A percentile compares a stretch with the other conserved stretches of the same genome.
Conservation (phyloP, 2,329 filamentous ascomycete species). For the Emydomyces testavorans region DNA sequence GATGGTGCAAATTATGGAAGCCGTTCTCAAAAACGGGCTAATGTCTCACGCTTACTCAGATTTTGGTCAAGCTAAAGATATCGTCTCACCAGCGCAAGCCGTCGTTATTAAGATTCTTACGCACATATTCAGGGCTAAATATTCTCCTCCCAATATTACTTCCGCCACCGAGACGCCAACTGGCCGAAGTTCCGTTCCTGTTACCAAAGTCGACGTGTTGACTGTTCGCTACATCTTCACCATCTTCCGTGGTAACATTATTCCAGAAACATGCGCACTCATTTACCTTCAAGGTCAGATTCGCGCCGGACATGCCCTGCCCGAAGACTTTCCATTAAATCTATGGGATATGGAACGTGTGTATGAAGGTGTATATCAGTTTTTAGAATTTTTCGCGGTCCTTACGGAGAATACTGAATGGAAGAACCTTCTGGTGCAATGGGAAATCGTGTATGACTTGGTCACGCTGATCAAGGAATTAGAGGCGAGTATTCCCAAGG, state of each 20-base stretch:
- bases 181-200: constrained; percentile 46
- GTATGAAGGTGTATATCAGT: constrained; percentile 88
- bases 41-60: constrained; percentile 89
- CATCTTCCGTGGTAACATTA: constrained; percentile 82
- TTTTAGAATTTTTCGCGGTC: constrained; percentile 84
- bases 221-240: constrained; percentile 83
- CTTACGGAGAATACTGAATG: constrained; percentile 75
- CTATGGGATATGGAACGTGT: constrained; percentile 96
- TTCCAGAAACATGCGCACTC: constrained; percentile 85
- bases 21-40: constrained; percentile 76
- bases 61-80: constrained; percentile 84
- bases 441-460: constrained; percentile 82
- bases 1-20: constrained; percentile 89
- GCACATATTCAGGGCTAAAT: constrained; percentile 66
- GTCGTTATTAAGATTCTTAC: constrained; percentile 84
- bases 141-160: constrained; percentile 38
- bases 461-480: constrained; percentile 77
- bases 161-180: constrained; percentile 43
- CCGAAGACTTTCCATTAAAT: constrained; percentile 84
- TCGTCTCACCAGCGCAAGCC: constrained; percentile 88
- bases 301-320: constrained; percentile 59
- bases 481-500: constrained; percentile 77
- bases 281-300: constrained; percentile 92
- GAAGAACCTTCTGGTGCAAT: constrained; percentile 75
- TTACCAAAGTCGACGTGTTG: constrained; percentile 47